These are phyloP conservation scores for Cryphonectria japonica DNA, from an alignment of 2,329 filamentous ascomycete genomes.

Conservation along the genomic window DNA sequence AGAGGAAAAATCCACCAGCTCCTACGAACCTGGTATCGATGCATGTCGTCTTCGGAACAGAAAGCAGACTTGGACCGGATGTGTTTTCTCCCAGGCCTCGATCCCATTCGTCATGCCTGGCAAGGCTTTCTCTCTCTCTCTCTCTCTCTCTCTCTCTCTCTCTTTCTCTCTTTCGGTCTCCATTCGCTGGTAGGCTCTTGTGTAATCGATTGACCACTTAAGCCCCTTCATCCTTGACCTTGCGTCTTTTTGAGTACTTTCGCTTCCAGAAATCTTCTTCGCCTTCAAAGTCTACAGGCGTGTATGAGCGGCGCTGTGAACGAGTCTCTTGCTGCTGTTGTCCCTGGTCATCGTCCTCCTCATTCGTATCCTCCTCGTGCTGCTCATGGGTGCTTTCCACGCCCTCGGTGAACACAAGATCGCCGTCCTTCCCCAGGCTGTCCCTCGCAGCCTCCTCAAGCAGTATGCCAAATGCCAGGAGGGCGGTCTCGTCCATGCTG, in stretches of 20 bases:
- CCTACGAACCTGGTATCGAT: not conserved
- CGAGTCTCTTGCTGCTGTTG: not conserved
- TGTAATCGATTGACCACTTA: constrained; percentile 1
- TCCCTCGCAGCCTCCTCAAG: constrained; percentile 71
- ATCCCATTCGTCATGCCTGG: not conserved
- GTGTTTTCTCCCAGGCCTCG: not conserved
- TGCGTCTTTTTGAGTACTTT: constrained; percentile 40
- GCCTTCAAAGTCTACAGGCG: constrained; percentile 25
- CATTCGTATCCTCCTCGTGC: not conserved
- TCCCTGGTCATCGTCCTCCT: not conserved
- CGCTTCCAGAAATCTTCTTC: constrained; percentile 31
- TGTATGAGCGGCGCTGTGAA: constrained; percentile 12
- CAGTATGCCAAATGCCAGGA: constrained; percentile 75
- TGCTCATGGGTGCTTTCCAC: constrained; percentile 35
- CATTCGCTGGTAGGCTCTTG: not conserved
- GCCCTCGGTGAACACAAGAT: constrained; percentile 72
- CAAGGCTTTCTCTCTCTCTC: not conserved
- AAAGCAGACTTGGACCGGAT: not conserved
- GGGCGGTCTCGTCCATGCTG: constrained; percentile 78
- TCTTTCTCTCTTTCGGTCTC: not conserved
- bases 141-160: too few relatives aligned
- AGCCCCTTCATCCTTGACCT: constrained; percentile 30
- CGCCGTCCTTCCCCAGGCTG: constrained; percentile 65
- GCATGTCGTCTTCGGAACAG: not conserved
- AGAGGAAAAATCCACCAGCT: not conserved